phyloP scores from a whole-genome alignment of 148 eudicot species.

The Pharnaceum exiguum region DNA sequence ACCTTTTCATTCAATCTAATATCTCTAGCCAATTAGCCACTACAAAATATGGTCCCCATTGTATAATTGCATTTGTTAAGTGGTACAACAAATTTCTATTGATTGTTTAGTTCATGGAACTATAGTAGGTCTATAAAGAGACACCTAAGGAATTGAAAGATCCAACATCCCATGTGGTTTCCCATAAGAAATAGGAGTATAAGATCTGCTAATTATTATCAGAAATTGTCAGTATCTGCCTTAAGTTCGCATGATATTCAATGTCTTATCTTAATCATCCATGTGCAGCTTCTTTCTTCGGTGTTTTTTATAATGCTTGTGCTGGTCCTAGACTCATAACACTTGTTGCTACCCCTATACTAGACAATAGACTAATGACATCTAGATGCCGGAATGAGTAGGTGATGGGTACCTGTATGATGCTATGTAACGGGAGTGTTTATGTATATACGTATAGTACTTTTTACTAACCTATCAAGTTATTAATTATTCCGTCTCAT shows the following conservation, averaged over 20 bases:
- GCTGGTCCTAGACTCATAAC: too few relatives aligned
- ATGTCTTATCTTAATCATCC: constrained; percentile 6
- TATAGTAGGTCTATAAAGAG: constrained; percentile 9
- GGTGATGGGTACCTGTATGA: too few relatives aligned
- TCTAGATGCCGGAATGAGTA: too few relatives aligned
- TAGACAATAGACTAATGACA: too few relatives aligned
- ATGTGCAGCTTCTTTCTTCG: constrained; percentile 6
- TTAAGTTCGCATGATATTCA: background rate
- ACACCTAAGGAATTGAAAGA: constrained; percentile 11
- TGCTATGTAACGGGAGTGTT: too few relatives aligned
- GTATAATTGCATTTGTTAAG: background rate
- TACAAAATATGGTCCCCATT: constrained; percentile 22
- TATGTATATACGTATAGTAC: too few relatives aligned
- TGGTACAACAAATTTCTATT: background rate
- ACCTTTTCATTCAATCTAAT: constrained; percentile 6
- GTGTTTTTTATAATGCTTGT: background rate
- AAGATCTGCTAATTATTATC: constrained; percentile 3
- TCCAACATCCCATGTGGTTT: constrained; percentile 54
- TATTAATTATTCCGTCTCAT: too few relatives aligned
- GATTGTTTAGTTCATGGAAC: constrained; percentile 11
- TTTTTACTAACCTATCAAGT: too few relatives aligned
- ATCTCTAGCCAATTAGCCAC: too few relatives aligned
- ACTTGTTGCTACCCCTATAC: too few relatives aligned
- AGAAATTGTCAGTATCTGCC: constrained; percentile 16
- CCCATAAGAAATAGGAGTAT: constrained; percentile 9